Evolutionary conservation across 164 flowering plant genomes (phyloP).

Genomic region (Aristolochia fimbriata): DNA sequence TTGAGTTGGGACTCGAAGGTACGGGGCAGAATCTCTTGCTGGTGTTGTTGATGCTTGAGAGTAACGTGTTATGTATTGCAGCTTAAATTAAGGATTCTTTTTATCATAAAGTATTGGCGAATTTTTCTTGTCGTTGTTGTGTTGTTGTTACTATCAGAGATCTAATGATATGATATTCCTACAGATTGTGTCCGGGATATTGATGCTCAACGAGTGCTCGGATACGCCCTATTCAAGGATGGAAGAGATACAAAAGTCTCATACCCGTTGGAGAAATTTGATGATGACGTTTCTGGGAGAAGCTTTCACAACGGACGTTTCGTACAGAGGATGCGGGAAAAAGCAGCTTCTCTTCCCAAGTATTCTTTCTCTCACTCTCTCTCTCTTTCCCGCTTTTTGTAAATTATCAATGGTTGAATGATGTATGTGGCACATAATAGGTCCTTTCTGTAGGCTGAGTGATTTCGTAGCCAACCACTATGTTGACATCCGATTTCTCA

Average conservation of each 20-base stretch:
- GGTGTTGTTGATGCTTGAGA: no score
- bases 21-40: conserved; percentile 3
- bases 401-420: no score
- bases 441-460: no score
- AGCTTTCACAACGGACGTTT: conserved; percentile 97
- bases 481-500: no score
- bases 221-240: conserved; percentile 93
- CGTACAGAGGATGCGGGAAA: conserved; percentile 79
- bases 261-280: conserved; percentile 85
- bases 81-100: background rate
- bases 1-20: conserved; percentile 88
- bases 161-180: conserved; percentile 2
- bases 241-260: conserved; percentile 58
- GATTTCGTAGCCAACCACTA: no score
- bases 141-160: background rate
- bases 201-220: conserved; percentile 85
- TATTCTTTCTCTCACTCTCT: conserved; percentile 15
- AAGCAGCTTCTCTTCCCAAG: conserved; percentile 81
- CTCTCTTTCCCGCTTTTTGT: background rate
- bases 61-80: background rate
- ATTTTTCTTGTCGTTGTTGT: no score
- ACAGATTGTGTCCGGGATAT: conserved; percentile 86
- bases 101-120: background rate
- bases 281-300: conserved; percentile 85
- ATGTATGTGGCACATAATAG: no score